Percentiles rank a stretch among this genome's conserved stretches.
Conservation (phyloP, 2,329 filamentous ascomycete genomes). For the Amauroascus verrucosus region DNA sequence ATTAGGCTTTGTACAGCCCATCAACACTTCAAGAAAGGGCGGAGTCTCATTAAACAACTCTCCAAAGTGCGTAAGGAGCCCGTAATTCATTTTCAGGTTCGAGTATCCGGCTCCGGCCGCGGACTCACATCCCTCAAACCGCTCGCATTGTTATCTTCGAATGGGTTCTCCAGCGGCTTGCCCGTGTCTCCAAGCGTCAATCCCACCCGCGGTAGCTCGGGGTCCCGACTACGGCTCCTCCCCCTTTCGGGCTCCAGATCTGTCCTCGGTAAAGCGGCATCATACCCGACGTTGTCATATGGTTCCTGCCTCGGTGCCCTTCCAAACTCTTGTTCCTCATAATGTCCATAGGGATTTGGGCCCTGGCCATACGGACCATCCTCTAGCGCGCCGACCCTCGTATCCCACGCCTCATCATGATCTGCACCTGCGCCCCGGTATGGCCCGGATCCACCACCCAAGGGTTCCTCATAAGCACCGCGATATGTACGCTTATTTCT, state of each 20-base stretch:
- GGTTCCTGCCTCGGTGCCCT: slow-evolving; percentile 29
- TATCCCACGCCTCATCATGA: slow-evolving; percentile 78
- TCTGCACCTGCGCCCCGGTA: slow-evolving; percentile 44
- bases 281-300: slow-evolving; percentile 22
- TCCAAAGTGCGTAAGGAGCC: not conserved
- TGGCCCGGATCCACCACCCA: slow-evolving; percentile 45
- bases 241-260: slow-evolving; percentile 30
- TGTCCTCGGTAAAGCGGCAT: not conserved
- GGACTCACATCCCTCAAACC: slow-evolving; percentile 63
- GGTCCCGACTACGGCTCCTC: slow-evolving; percentile 39
- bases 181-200: slow-evolving; percentile 37
- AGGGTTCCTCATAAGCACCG: slow-evolving; percentile 56
- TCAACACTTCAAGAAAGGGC: not conserved
- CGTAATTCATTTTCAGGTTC: slow-evolving; percentile 23
- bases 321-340: slow-evolving; percentile 67
- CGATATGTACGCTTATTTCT: slow-evolving; percentile 56
- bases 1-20: not conserved
- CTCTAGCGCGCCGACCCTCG: slow-evolving; percentile 60
- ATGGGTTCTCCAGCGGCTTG: slow-evolving; percentile 53
- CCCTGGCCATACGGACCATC: slow-evolving; percentile 40
- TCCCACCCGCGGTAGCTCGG: slow-evolving; percentile 26
- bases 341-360: slow-evolving; percentile 53
- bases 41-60: not conserved
- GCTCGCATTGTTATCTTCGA: slow-evolving; percentile 58
- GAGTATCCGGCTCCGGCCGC: slow-evolving; percentile 43